Base-by-base conservation (phyloP, 306 rosid species). In the Morella rubra region DNA sequence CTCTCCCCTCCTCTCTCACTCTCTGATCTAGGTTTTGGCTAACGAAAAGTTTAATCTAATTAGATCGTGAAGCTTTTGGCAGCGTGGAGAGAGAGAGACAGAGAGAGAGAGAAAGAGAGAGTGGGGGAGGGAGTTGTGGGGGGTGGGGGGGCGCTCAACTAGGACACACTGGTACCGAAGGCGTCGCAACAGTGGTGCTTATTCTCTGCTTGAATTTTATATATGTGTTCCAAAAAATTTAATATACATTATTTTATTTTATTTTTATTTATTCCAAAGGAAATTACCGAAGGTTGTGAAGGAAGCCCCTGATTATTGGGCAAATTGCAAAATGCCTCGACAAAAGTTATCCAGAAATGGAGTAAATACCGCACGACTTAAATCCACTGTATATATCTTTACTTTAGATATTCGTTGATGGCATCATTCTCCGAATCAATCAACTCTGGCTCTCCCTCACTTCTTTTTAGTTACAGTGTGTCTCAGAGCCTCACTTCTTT, bases 1-100 rank as follows among this genome's bases (percentile, higher is more conserved):
- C 72, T 44, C 12, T 8, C 60, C 13, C 18, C 47, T n/a, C 40
- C 72, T 27, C 61, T 24, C 19, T 52, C 74, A 27, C 32, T 15
- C 68, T 69, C 77, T 81, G 90, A 79, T 81, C 80, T 75, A 81
- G 72, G 75, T 71, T 71, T 76, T 55, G 53, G 73, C 27, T 71
- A 70, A 42, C 12, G 32, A 77, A 62, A 64, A 58, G 51, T 14
- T 41, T 58, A 58, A 19, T 54, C 52, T 55, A 78, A 61, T 77
- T 80, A 79, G 90, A 87, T 84, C 86, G 76, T 6, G 37, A 70
- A 65, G 77, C 49, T 73, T 49, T 67, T 49, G 73, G n/a, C 32
- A 60, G 7, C n/a, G 15, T 5, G 20, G 4, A 9, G 27, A 54
- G 66, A 71, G 61, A 8, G 77, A 40, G 40, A 49, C 82, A 59